A percentile compares a stretch with the other conserved stretches of the same genome.
Conservation (phyloP, 2,329 filamentous ascomycete species). For the Setomelanomma holmii region DNA sequence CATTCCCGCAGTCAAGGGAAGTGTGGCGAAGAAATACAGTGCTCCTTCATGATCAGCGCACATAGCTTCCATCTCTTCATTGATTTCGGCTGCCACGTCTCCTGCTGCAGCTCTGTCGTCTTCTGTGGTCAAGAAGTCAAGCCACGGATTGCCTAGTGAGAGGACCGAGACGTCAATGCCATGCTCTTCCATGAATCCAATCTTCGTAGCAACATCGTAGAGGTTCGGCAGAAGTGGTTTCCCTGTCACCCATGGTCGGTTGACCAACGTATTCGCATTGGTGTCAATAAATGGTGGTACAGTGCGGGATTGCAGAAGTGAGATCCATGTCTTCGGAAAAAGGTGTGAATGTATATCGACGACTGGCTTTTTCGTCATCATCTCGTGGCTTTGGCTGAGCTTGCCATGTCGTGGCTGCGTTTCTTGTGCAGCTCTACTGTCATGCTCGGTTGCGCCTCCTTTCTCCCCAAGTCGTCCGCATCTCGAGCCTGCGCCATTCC, state of each 20-base stretch:
- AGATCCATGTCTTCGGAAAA: not conserved
- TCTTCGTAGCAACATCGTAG: constrained; percentile 2
- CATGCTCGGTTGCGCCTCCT: too few relatives aligned
- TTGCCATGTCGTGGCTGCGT: not conserved
- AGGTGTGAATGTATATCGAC: constrained; percentile 1
- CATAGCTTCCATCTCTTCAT: not conserved
- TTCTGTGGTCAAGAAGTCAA: not conserved
- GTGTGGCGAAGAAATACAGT: not conserved
- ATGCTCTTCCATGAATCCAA: constrained; percentile 1
- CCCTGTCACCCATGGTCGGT: not conserved
- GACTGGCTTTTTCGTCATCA: not conserved
- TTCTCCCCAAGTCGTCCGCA: not conserved
- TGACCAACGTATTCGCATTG: not conserved
- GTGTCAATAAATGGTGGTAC: not conserved
- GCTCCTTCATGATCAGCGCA: not conserved
- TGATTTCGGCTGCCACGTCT: not conserved
- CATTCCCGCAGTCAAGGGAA: not conserved
- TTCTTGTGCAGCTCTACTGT: not conserved
- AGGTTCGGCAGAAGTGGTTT: not conserved
- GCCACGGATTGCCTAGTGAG: constrained; percentile 1
- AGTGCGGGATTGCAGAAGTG: not conserved
- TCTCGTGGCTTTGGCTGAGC: not conserved
- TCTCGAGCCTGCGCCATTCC: not conserved
- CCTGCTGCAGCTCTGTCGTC: not conserved
- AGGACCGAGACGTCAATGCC: not conserved